Conservation (phyloP, 805 yeast genomes). For the Candida dajiaensis region DNA sequence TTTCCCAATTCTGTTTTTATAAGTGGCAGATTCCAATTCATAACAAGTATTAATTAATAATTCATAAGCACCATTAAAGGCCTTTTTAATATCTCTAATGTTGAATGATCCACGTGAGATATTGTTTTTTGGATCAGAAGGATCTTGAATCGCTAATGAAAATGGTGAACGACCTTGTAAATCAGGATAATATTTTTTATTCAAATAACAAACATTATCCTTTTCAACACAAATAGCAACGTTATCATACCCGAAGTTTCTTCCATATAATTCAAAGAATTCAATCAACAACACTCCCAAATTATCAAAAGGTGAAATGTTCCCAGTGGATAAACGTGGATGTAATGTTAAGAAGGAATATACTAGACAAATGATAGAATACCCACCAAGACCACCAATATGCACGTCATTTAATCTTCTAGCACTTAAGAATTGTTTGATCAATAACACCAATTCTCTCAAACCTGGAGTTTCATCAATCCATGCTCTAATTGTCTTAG, state of each 20-base stretch:
- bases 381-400: constrained; percentile 93
- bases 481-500: constrained; percentile 74
- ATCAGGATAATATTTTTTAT: constrained; percentile 48
- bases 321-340: constrained; percentile 64
- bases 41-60: constrained; percentile 69
- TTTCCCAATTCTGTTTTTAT: constrained; percentile 60
- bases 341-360: constrained; percentile 74
- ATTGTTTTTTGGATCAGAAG: constrained; percentile 78
- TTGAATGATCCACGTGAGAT: constrained; percentile 83
- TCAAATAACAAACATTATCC: constrained; percentile 53
- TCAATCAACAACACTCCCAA: constrained; percentile 84
- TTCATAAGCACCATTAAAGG: constrained; percentile 86
- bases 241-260: constrained; percentile 78
- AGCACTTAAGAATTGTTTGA: constrained; percentile 79
- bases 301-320: constrained; percentile 64
- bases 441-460: constrained; percentile 71
- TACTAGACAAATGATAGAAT: constrained; percentile 82
- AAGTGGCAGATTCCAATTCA: constrained; percentile 59
- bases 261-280: constrained; percentile 88
- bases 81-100: constrained; percentile 69
- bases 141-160: constrained; percentile 79
- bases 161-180: constrained; percentile 53
- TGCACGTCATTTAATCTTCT: constrained; percentile 81
- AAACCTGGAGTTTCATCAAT: constrained; percentile 65
- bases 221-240: constrained; percentile 60